A percentile compares a stretch with the other conserved stretches of the same genome.
Conservation (phyloP, 345 rosid genomes). For the Gossypium bickii region DNA sequence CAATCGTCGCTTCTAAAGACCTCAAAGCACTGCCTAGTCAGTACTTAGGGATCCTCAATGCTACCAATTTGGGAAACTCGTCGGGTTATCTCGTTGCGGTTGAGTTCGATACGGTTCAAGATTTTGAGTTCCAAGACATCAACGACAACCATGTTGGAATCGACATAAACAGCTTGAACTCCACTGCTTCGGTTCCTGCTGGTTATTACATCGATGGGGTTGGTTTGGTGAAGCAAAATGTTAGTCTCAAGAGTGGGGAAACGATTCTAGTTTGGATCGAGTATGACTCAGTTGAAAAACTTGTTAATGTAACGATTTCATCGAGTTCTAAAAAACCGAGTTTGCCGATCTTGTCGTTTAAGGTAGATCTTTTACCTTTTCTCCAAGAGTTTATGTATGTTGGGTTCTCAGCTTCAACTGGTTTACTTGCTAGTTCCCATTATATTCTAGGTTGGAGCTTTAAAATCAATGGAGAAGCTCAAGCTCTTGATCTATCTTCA, state of each 20-base stretch:
- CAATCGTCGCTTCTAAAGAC: not conserved
- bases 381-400: not conserved
- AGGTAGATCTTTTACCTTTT: not conserved
- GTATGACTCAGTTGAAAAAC: not conserved
- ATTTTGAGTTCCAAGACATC: not conserved
- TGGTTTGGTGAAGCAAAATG: not conserved
- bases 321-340: not conserved
- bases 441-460: conserved; percentile 4
- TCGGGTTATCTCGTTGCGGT: not conserved
- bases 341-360: not conserved
- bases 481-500: not conserved
- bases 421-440: not conserved
- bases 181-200: not conserved
- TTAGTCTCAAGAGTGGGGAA: not conserved
- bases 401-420: conserved; percentile 5
- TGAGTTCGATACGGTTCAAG: not conserved
- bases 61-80: not conserved
- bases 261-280: not conserved
- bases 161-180: not conserved
- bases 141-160: not conserved
- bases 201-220: not conserved
- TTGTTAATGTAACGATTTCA: not conserved
- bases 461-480: conserved; percentile 1
- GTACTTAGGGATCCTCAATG: not conserved
- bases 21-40: not conserved